A percentile compares a stretch with the other conserved stretches of the same genome.
Conservation (phyloP, 495 filamentous ascomycete genomes). For the Xylaria nigripes region DNA sequence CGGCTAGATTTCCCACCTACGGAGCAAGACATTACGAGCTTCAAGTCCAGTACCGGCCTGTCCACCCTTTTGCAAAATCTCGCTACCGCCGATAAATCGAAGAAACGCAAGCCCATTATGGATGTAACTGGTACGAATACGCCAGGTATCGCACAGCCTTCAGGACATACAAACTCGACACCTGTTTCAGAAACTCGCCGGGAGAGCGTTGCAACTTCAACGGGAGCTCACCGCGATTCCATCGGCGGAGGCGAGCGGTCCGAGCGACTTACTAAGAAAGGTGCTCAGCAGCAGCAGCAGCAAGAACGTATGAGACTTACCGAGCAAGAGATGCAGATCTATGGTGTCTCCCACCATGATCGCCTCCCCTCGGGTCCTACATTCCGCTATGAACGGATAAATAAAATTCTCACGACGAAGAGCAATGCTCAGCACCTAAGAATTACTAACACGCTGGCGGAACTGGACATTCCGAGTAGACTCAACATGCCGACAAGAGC, state of each 20-base stretch:
- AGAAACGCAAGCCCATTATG: conserved; percentile 61
- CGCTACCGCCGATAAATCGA: conserved; percentile 69
- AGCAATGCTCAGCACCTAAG: conserved; percentile 71
- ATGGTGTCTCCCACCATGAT: conserved; percentile 80
- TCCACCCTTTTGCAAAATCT: conserved; percentile 72
- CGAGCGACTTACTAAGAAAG: conserved; percentile 45
- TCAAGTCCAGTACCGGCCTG: conserved; percentile 71
- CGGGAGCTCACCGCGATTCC: conserved; percentile 39
- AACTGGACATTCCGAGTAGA: conserved; percentile 70
- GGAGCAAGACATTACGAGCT: conserved; percentile 58
- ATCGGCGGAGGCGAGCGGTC: conserved; percentile 35
- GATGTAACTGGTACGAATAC: conserved; percentile 51
- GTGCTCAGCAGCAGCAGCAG: conserved; percentile 21
- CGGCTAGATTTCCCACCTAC: conserved; percentile 73
- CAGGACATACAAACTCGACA: conserved; percentile 25
- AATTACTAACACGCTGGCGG: conserved; percentile 65
- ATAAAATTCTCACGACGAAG: conserved; percentile 76
- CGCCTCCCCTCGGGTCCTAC: conserved; percentile 62
- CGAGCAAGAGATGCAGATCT: conserved; percentile 63
- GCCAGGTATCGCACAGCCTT: conserved; percentile 25
- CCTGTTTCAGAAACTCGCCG: conserved; percentile 37
- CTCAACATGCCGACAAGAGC: conserved; percentile 79
- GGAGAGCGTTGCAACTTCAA: conserved; percentile 41
- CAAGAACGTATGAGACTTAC: conserved; percentile 58
- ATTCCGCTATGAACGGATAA: conserved; percentile 78